Conservation (phyloP, 495 filamentous ascomycete species). For the Penicillium dipodomyicola region DNA sequence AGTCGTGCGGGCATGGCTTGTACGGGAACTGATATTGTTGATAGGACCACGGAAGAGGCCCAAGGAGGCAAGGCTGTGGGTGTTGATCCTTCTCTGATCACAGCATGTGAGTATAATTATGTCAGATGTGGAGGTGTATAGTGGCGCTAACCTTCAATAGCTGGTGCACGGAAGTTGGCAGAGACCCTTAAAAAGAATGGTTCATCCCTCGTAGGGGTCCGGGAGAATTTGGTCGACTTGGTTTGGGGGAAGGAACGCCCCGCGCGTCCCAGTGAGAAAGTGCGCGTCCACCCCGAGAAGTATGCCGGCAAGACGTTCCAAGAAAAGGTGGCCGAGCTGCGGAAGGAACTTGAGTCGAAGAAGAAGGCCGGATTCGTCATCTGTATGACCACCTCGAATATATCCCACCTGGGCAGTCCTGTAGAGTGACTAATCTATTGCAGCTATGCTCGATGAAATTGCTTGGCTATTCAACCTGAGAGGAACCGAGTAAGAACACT, state of each 20-base stretch:
- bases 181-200: constrained; percentile 87
- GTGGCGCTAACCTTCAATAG: constrained; percentile 33
- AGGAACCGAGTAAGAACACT: constrained; percentile 71
- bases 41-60: constrained; percentile 73
- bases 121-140: neutral
- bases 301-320: constrained; percentile 81
- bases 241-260: constrained; percentile 81
- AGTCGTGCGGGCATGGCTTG: constrained; percentile 5
- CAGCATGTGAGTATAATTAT: constrained; percentile 54
- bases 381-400: constrained; percentile 46
- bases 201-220: constrained; percentile 65
- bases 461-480: constrained; percentile 98
- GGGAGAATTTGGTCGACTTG: constrained; percentile 79
- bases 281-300: constrained; percentile 65
- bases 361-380: constrained; percentile 85
- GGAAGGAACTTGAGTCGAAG: constrained; percentile 90
- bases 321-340: constrained; percentile 80
- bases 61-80: constrained; percentile 83
- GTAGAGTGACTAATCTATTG: constrained; percentile 20
- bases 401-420: neutral
- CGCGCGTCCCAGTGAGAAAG: constrained; percentile 68
- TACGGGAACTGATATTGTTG: constrained; percentile 22
- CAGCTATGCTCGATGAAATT: constrained; percentile 90
- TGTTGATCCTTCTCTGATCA: constrained; percentile 87
- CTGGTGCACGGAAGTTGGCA: constrained; percentile 78